A percentile compares a stretch with the other conserved stretches of the same genome.
phyloP scores from a whole-genome alignment of 768 basidiomycete genomes.

The Phlegmacium glaucopus region DNA sequence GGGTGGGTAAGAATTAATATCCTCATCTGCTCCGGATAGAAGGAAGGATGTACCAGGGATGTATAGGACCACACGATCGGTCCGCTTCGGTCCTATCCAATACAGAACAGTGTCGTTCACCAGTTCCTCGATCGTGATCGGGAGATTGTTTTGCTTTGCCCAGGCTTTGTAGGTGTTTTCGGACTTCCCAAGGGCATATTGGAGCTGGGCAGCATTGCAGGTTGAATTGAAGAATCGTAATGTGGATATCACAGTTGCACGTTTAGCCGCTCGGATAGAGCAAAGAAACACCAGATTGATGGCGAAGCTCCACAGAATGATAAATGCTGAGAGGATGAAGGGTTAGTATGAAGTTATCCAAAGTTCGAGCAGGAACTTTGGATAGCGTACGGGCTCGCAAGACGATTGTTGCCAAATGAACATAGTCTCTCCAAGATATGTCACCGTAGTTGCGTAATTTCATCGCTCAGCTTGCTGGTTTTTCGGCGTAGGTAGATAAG shows the following conservation, averaged over 20 bases:
- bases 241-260: neutral
- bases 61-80: constrained; percentile 22
- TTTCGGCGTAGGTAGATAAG: too few species aligned
- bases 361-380: neutral
- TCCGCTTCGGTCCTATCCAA: constrained; percentile 26
- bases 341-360: neutral
- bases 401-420: neutral
- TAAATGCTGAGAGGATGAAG: neutral
- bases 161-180: constrained; percentile 14
- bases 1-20: neutral
- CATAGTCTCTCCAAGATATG: neutral
- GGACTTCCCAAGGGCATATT: constrained; percentile 9
- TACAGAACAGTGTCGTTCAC: constrained; percentile 17
- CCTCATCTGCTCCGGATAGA: neutral
- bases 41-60: constrained; percentile 14
- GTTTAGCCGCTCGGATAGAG: neutral
- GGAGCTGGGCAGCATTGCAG: constrained; percentile 3
- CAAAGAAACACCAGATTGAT: neutral
- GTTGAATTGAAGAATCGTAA: constrained; percentile 5
- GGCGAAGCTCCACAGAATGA: neutral
- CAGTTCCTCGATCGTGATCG: constrained; percentile 17
- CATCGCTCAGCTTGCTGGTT: too few species aligned
- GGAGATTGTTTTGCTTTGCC: constrained; percentile 9
- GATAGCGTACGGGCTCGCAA: constrained; percentile 1
- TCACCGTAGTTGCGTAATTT: neutral